Percentiles rank a stretch among this genome's conserved stretches.
These are phyloP conservation scores for Epichloe amarillans DNA, from an alignment of 2,329 filamentous ascomycete species.

Conservation along the genomic window DNA sequence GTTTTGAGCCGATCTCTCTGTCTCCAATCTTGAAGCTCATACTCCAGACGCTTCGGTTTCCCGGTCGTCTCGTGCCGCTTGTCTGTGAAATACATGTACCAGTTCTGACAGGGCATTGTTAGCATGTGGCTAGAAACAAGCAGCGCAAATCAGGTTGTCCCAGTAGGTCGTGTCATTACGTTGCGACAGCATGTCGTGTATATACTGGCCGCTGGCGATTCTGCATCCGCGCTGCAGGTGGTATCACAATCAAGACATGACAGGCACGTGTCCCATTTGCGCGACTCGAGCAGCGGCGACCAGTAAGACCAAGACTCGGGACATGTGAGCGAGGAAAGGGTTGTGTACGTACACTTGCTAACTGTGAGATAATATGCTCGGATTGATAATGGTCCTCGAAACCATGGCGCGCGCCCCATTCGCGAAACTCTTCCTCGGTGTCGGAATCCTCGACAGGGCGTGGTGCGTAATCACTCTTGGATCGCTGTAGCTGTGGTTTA, in stretches of 20 bases:
- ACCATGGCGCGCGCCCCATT: conserved; percentile 61
- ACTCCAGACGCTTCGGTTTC: conserved; percentile 57
- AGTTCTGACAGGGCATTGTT: conserved; percentile 47
- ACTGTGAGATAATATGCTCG: conserved; percentile 72
- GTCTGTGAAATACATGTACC: conserved; percentile 99
- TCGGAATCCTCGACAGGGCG: conserved; percentile 28
- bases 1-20: conserved; percentile 96
- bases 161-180: not conserved
- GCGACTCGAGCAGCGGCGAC: not conserved
- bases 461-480: conserved; percentile 41
- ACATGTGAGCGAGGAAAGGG: not conserved
- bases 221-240: not conserved
- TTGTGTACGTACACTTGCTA: conserved; percentile 54
- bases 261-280: conserved; percentile 4
- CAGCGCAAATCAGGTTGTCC: not conserved
- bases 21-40: conserved; percentile 79
- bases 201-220: not conserved
- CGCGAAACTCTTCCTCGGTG: conserved; percentile 30
- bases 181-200: not conserved
- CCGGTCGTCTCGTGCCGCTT: conserved; percentile 94
- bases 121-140: not conserved
- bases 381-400: conserved; percentile 90
- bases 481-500: conserved; percentile 40
- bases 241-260: conserved; percentile 4
- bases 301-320: not conserved